Base-by-base conservation (phyloP, 805 yeast species). In the Ogataea paraovalis region DNA sequence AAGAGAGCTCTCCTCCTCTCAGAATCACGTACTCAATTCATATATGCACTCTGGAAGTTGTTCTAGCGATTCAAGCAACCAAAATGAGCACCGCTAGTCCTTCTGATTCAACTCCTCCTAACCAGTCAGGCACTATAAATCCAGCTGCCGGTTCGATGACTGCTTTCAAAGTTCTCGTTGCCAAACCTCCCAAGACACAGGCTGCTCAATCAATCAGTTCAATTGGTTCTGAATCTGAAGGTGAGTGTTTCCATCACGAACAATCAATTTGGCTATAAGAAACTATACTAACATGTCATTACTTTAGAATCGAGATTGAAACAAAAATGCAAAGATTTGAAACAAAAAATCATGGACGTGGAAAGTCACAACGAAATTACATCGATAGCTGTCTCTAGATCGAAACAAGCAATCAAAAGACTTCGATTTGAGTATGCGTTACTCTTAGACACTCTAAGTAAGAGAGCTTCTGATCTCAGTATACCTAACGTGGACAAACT, bases 341-440 rank as follows among this genome's bases (percentile, higher is more conserved):
- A 83, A 63, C 73, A 74, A 53, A 75, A 89, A 57, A 82, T 91
- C 34, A 69, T 71, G 3, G 87, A 85, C 52, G 75, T 90, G 28
- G 95, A 89, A 59, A 82, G 79, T 45, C 80, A 81, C 58, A 92
- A 90, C 64, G 94, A 87, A 61, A 69, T 81, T 7, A 79, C 89
- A 45, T 77, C 90, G 0, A 68, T 89, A 27, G 87, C 94, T 1
- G 80, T 94, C 30, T 78, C 84, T 14, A 79, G 96, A 56, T 83
- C 95, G 12, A 80, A 87, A 53, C 75, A 80, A 23, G 79, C 90
- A 8, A 82, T 91, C 32, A 80, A 88, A 56, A 72, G 97, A 53
- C 72, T 88, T 41, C 78, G 96, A 48, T 74, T 90, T 40, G 98
- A 94, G 61, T 85, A 94, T 59, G 78, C 91, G 1, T 70, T 92